Base-by-base conservation (phyloP, 202 grass and related monocot genomes). In the Bolboschoenoplectus hybrid region DNA sequence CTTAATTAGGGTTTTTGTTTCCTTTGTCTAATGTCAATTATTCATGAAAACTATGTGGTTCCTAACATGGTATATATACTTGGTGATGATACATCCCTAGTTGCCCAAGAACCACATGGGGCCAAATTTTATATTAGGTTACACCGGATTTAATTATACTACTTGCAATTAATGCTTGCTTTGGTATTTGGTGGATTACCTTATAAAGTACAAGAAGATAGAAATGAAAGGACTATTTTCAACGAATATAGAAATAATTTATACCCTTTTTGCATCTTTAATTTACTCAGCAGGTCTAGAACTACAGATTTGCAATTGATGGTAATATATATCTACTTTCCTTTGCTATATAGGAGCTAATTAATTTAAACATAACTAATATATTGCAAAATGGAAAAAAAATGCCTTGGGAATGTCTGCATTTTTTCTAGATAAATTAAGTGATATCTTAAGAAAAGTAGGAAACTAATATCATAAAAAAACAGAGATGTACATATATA, bases 111-210 rank as follows among this genome's bases (percentile, higher is more conserved):
- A 47, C 81, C 62, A 68, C 12, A 67, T 68, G 62, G 63, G 63
- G 61, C 19, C 16, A 32, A 46, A 34, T 82, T 82, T 82, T 77
- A 65, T 82, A 82, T 82, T 46, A 38, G 9, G 9, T 9, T 11
- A 3, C 26, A 51, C 10, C 35, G 36, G 9, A 13, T 51, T 83
- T 65, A 81, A 64, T 26, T 55, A 67, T 67, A 67, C 11, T 67
- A 36, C 19, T 7, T 67, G 63, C 81, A 68, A 36, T 83, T 83
- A 68, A 68, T 68, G 81, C 61, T 39, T 8, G 62, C 20, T 34
- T 83, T 83, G 81, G 20, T 67, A 62, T 83, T 67, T 83, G 26
- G 62, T 68, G 81, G 34, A 17, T 63, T 61, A 67, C 41, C 81
- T 65, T 67, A 65, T 35, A 83, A 52, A 67, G 38, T 26, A 4